These are phyloP conservation scores for Metschnikowia orientalis DNA, from an alignment of 805 yeast genomes.

Conservation along the genomic window DNA sequence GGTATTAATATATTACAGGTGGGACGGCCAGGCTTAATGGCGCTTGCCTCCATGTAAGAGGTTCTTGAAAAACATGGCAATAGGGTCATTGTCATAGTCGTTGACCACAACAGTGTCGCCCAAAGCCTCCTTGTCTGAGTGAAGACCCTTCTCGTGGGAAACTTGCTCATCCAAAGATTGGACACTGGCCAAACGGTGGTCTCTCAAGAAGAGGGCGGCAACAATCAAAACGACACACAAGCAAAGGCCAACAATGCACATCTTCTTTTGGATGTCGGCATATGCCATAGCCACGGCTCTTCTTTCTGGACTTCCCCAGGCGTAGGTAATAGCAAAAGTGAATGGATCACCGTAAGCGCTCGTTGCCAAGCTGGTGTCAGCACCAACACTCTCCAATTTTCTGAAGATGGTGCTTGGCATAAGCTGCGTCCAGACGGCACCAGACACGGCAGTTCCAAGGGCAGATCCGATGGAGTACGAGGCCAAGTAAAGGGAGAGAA, in stretches of 20 bases:
- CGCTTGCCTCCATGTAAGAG: slow-evolving; percentile 9
- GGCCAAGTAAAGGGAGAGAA: slow-evolving; percentile 54
- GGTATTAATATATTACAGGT: not conserved
- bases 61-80: slow-evolving; percentile 12
- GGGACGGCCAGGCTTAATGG: slow-evolving; percentile 3
- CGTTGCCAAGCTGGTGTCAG: slow-evolving; percentile 27
- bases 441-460: slow-evolving; percentile 58
- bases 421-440: slow-evolving; percentile 66
- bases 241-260: slow-evolving; percentile 52
- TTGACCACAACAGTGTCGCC: slow-evolving; percentile 17
- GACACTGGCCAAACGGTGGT: slow-evolving; percentile 41
- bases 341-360: slow-evolving; percentile 47
- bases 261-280: slow-evolving; percentile 53
- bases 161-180: slow-evolving; percentile 25
- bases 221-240: slow-evolving; percentile 51
- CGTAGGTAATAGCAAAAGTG: slow-evolving; percentile 40
- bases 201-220: slow-evolving; percentile 47
- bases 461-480: slow-evolving; percentile 61
- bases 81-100: slow-evolving; percentile 18
- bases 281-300: slow-evolving; percentile 54
- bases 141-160: slow-evolving; percentile 16
- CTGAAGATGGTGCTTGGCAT: slow-evolving; percentile 43
- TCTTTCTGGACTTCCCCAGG: slow-evolving; percentile 65
- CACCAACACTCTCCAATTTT: slow-evolving; percentile 23
- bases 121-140: slow-evolving; percentile 11